These are phyloP conservation scores for Phyllosticta citriasiana DNA, from an alignment of 2,329 filamentous ascomycete genomes.

Conservation along the genomic window DNA sequence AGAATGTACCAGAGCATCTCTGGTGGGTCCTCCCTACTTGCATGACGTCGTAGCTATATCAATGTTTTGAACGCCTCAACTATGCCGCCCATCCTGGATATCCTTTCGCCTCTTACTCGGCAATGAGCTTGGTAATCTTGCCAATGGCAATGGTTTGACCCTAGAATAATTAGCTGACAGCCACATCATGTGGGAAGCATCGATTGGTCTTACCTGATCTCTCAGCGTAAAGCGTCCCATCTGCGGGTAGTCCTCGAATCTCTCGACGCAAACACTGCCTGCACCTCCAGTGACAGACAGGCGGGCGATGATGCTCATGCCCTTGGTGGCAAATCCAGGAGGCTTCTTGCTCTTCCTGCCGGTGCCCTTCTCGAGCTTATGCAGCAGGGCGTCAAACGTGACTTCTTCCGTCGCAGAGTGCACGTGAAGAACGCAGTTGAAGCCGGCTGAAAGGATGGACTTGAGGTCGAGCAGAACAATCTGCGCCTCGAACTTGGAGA, in stretches of 20 bases:
- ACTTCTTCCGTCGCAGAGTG: constrained; percentile 97
- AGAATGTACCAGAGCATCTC: not conserved
- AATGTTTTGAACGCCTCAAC: constrained; percentile 6
- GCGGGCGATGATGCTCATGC: constrained; percentile 80
- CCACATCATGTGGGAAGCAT: not conserved
- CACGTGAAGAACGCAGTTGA: constrained; percentile 96
- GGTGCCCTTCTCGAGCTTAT: constrained; percentile 93
- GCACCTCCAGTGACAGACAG: constrained; percentile 79
- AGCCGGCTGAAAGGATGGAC: constrained; percentile 85
- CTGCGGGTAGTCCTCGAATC: constrained; percentile 91
- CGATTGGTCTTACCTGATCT: constrained; percentile 14
- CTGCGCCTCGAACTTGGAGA: constrained; percentile 85
- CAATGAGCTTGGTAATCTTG: constrained; percentile 88
- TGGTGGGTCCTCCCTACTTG: not conserved
- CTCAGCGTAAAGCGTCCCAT: constrained; percentile 23
- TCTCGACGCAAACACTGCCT: constrained; percentile 83
- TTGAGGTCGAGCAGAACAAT: constrained; percentile 92
- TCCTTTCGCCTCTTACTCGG: constrained; percentile 14
- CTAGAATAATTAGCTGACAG: constrained; percentile 39
- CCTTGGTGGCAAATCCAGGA: constrained; percentile 78
- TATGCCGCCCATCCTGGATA: not conserved
- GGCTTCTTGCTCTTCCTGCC: constrained; percentile 86
- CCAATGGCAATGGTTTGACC: constrained; percentile 99
- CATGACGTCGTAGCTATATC: not conserved
- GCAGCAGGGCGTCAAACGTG: constrained; percentile 76